These are phyloP conservation scores for Haplosporangium gracile DNA, from an alignment of 192 early-diverging fungal species.

Conservation along the genomic window DNA sequence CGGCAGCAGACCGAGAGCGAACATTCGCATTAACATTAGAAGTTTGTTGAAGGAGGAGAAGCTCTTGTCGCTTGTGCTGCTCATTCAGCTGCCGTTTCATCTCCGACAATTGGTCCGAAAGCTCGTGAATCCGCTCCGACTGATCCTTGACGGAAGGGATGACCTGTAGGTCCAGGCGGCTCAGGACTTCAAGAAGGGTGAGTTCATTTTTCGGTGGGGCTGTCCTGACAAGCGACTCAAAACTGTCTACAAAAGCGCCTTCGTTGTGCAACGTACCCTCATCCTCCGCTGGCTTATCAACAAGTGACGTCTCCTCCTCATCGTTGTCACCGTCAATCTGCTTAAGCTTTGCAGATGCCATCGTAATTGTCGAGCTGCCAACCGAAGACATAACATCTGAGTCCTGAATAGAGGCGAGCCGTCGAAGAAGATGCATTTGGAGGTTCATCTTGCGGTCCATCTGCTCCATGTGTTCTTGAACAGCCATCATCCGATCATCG, in stretches of 20 bases:
- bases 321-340: background rate
- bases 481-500: slow-evolving; percentile 67
- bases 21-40: background rate
- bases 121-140: slow-evolving; percentile 32
- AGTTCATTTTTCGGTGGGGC: slow-evolving; percentile 3
- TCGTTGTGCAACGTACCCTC: background rate
- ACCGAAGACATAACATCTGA: background rate
- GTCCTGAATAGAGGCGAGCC: slow-evolving; percentile 36
- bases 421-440: slow-evolving; percentile 60
- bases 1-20: background rate
- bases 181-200: slow-evolving; percentile 35
- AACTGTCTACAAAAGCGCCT: background rate
- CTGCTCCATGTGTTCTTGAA: slow-evolving; percentile 65
- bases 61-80: slow-evolving; percentile 29
- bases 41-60: background rate
- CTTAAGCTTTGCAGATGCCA: background rate
- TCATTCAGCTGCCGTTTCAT: slow-evolving; percentile 46
- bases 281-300: background rate
- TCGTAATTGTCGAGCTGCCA: background rate
- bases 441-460: slow-evolving; percentile 45
- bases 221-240: background rate
- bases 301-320: background rate
- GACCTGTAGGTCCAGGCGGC: slow-evolving; percentile 36
- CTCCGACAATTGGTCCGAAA: slow-evolving; percentile 42
- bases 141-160: slow-evolving; percentile 47